Base-by-base conservation (phyloP, 2,329 filamentous ascomycete species). In the Daldinia sp. region DNA sequence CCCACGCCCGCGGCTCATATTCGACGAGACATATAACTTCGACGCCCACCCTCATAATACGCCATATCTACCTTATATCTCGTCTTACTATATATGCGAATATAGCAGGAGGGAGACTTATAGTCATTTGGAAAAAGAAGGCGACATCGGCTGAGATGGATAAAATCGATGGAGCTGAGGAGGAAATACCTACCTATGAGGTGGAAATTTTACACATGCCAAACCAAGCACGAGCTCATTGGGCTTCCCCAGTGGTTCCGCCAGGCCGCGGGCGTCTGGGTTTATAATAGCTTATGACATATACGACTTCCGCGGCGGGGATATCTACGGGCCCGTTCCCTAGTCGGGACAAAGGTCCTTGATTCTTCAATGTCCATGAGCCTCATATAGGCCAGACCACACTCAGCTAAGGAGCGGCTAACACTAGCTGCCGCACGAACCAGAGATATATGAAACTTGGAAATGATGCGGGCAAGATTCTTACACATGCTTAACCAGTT, bases 351-450 rank as follows among this genome's bases (percentile, higher is more conserved):
- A 54, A 47, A 45, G n/a, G 11, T 55, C 35, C 45, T 32, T 19
- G 11, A 21, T 43, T 51, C n/a, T 58, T 27, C 39, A 21, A 6
- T 23, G 13, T 37, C 41, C 10, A 49, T 45, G 60, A 66, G 63
- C 63, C 63, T 60, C 63, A 66, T 50, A 35, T n/a, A 41, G 45
- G n/a, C 11, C 32, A 48, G 25, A 58, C 15, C 21, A 37, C 49
- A n/a, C n/a, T 50, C 17, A 35, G 25, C 58, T 59, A 39, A 49
- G 37, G 21, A 51, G 52, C 41, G 55, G 63, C 63, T 57, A 66
- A 34, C 47, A 37, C 63, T 66, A 63, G 63, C 56, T 63, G 45
- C 52, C 27, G 59, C 49, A 21, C 17, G 60, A 66, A 55, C 63
- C 60, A 63, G 17, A 63, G 41, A 48, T 49, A 19, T 21, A 41